Conservation (phyloP, 2,329 filamentous ascomycete genomes). For the Aspergillus fischeri region DNA sequence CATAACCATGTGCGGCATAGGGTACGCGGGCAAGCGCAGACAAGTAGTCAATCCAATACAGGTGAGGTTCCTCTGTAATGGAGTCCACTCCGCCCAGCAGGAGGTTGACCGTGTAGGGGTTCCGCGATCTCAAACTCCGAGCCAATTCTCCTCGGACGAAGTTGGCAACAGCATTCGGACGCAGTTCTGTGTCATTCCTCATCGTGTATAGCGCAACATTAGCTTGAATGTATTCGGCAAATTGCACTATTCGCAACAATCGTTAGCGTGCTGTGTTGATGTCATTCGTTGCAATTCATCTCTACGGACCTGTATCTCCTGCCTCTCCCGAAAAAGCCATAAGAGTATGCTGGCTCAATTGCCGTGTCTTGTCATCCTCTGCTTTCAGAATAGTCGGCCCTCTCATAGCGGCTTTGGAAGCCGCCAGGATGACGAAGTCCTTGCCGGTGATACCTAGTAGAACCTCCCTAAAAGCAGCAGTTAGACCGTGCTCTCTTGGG, state of each 20-base stretch:
- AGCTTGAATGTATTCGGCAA: conserved; percentile 98
- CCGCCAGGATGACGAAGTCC: conserved; percentile 97
- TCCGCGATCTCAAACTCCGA: conserved; percentile 80
- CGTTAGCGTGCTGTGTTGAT: conserved; percentile 12
- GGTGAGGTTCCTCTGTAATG: conserved; percentile 81
- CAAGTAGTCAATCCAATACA: conserved; percentile 98
- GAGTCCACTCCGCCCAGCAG: conserved; percentile 90
- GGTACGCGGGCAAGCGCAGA: conserved; percentile 82
- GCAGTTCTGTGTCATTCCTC: conserved; percentile 92
- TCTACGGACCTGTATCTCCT: conserved; percentile 75
- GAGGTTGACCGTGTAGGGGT: conserved; percentile 95
- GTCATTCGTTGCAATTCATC: neutral
- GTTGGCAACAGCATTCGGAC: conserved; percentile 80
- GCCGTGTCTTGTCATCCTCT: conserved; percentile 91
- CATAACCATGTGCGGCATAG: conserved; percentile 96
- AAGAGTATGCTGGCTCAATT: conserved; percentile 87
- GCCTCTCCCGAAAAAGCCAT: conserved; percentile 96
- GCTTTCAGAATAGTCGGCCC: conserved; percentile 94
- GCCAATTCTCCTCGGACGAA: conserved; percentile 95
- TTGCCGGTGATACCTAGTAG: conserved; percentile 97
- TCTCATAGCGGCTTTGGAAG: conserved; percentile 97
- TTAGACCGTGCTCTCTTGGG: conserved; percentile 14
- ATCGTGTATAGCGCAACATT: conserved; percentile 98
- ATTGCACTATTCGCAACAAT: conserved; percentile 66
- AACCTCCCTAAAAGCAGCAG: conserved; percentile 69